Evolutionary conservation across 164 flowering plant species (phyloP).

Genomic region (Houttuynia cordata): DNA sequence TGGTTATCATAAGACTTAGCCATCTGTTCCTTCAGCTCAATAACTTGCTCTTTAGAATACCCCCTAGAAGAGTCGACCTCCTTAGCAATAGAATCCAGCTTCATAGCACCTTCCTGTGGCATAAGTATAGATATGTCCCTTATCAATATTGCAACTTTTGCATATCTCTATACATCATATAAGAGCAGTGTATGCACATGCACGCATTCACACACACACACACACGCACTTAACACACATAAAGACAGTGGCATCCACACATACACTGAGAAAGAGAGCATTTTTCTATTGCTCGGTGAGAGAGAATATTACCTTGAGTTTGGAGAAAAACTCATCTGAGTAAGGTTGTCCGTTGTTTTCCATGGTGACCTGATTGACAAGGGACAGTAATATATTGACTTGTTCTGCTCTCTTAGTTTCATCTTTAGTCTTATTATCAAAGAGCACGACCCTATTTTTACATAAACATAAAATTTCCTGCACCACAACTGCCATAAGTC

Average conservation of each 20-base stretch:
- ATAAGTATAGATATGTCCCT: neutral
- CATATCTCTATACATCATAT: neutral
- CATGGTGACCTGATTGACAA: slow-evolving; percentile 32
- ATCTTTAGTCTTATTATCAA: slow-evolving; percentile 67
- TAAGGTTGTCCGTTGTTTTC: slow-evolving; percentile 66
- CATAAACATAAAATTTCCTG: slow-evolving; percentile 54
- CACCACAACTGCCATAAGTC: neutral
- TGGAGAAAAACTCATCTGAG: slow-evolving; percentile 48
- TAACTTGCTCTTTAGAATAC: slow-evolving; percentile 37
- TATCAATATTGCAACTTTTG: neutral
- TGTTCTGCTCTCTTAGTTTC: slow-evolving; percentile 33
- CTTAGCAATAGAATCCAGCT: slow-evolving; percentile 38
- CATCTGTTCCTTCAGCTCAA: slow-evolving; percentile 45
- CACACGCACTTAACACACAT: too few species aligned
- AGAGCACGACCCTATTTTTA: slow-evolving; percentile 49
- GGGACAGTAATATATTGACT: slow-evolving; percentile 46
- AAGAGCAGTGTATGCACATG: neutral
- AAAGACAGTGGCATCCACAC: too few species aligned
- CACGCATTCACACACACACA: neutral
- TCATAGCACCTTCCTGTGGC: slow-evolving; percentile 48
- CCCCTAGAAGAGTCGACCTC: slow-evolving; percentile 39
- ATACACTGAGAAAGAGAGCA: too few species aligned
- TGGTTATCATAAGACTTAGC: slow-evolving; percentile 51
- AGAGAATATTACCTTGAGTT: slow-evolving; percentile 35
- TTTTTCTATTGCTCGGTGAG: neutral